phyloP scores from a whole-genome alignment of 306 rosid genomes.

The cucumber (Cucumis sativus) region DNA sequence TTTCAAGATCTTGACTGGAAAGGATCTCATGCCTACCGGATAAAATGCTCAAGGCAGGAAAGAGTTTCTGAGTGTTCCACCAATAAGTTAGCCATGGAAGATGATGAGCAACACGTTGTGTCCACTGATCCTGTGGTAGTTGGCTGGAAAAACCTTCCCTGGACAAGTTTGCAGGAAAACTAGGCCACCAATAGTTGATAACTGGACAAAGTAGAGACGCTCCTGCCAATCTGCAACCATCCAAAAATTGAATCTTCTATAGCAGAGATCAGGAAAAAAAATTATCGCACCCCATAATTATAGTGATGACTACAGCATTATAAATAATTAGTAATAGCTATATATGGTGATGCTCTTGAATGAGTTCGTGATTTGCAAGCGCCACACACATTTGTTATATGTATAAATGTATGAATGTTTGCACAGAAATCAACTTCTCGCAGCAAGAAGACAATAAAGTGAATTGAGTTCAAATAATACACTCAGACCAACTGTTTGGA shows the following conservation, averaged over 20 bases:
- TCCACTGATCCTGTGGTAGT: slow-evolving; percentile 50
- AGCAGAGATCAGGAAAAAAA: background rate
- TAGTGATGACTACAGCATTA: background rate
- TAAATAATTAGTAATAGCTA: no score
- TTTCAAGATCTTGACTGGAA: slow-evolving; percentile 5
- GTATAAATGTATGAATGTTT: background rate
- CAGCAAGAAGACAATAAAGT: background rate
- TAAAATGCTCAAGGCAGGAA: slow-evolving; percentile 27
- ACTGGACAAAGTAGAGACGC: slow-evolving; percentile 53
- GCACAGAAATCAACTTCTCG: background rate
- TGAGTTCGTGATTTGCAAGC: no score
- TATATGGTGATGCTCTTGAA: no score
- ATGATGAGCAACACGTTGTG: slow-evolving; percentile 53
- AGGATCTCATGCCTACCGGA: slow-evolving; percentile 8
- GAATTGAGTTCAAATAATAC: background rate
- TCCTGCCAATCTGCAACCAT: slow-evolving; percentile 40
- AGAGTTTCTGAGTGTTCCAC: slow-evolving; percentile 88
- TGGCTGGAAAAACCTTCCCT: slow-evolving; percentile 25
- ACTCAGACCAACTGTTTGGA: background rate
- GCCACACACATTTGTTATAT: no score
- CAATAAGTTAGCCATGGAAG: slow-evolving; percentile 73
- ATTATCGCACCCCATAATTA: background rate
- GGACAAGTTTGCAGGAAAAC: slow-evolving; percentile 57
- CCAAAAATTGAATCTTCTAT: background rate
- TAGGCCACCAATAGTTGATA: slow-evolving; percentile 71